Evolutionary conservation across 345 rosid genomes (phyloP), one percentile per base, ranked within the genome.

Genomic region (Leavenworthia alabamica): DNA sequence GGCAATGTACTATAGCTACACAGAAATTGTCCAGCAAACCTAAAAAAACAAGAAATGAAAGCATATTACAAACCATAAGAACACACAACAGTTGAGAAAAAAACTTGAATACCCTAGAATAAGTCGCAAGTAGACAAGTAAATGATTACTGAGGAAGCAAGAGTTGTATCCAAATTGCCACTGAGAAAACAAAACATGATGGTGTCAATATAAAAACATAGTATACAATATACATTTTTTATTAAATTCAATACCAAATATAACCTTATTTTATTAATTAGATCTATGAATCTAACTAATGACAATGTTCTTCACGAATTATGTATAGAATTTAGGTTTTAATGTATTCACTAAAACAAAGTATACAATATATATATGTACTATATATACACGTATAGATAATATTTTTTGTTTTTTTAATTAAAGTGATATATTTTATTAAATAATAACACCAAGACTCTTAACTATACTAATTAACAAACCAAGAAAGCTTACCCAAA

Each of bases 1-100:
- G 98, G 96, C 67, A 92, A 60, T 65, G 96, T 92, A 83, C 95
- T 89, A 80, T 92, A 92, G 79, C 98, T 92, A 80, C 98, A 89
- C 17, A 89, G 80, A 53, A 92, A 92, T 57, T 86, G 98, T 47
- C 93, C 93, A 6, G 85, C 68, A 76, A 86, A 83, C 78, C 98
- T 89, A 56, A 63, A 77, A 20, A 39, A 53, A 27, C 4, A 44
- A 16, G 17, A 12, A 8, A 17, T 1, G 5, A 15, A 4, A 16
- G n/a, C n/a, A n/a, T 33, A 1, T 51, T 3, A n/a, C 6, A 27
- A 47, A 6, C 16, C 19, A 16, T 13, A 37, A 13, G 13, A 37
- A 56, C 2, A 20, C n/a, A 31, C 13, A 27, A 13, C 0, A 27
- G 5, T 26, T 9, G 16, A 44, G 6, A 15, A 62, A 50, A 14